Evolutionary conservation across 192 early-diverging fungal genomes (phyloP), one percentile per base, ranked within the genome.

Genomic region (Rhizoclosmatium globosum): DNA sequence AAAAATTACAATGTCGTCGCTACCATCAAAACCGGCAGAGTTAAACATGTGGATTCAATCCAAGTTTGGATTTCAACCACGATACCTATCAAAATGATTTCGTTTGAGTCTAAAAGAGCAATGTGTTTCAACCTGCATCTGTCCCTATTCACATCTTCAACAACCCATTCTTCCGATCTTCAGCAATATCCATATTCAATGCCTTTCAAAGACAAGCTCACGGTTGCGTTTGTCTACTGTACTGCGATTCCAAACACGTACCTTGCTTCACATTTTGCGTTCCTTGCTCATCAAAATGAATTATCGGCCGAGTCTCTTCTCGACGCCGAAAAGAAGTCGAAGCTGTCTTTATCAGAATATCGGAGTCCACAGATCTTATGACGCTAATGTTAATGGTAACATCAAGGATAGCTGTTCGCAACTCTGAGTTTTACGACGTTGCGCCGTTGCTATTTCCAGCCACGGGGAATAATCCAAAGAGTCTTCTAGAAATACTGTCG

Each of bases 51-150:
- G 61, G 61, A 64, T 64, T 39, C 6, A 9, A 21, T 9, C 9
- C 6, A 64, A 64, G 6, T 64, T 64, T 64, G 39, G 21, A 38
- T 64, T 64, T 23, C 61, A 64, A 21, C 61, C 61, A 38, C 61
- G 61, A 38, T 64, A 64, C 61, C 39, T 64, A 21, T 9, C 39
- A 17, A 9, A 19, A 64, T 64, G 39, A 7, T 23, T 7, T 38
- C n/a, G 11, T 23, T 64, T 64, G 61, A 64, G 7, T n/a, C 61
- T 9, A 64, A 64, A 64, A 53, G 50, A 17, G 6, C 61, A 19
- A 9, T 64, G 11, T 64, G 61, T 21, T 64, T 64, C 61, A 6
- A n/a, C 21, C 21, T 64, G n/a, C 9, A 64, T 19, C 6, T 39
- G 7, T 39, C 39, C 0, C 21, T 64, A 0, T 64, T 64, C 21